Conservation (phyloP, 2,329 filamentous ascomycete genomes). For the Delphinella strobiligena region DNA sequence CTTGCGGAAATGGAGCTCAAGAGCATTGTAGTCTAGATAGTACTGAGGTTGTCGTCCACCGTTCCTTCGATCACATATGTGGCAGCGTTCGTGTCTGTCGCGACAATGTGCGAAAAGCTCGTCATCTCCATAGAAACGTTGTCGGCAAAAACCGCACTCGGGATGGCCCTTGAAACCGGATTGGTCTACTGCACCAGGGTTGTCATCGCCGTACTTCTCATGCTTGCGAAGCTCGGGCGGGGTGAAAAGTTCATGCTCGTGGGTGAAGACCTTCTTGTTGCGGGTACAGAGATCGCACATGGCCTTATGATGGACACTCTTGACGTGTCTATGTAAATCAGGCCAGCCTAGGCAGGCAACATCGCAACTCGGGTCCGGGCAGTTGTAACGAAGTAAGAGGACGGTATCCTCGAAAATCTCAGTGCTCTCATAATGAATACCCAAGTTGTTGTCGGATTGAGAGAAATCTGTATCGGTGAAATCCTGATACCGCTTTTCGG, state of each 20-base stretch:
- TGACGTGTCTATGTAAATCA: slow-evolving; percentile 70
- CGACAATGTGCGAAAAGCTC: slow-evolving; percentile 90
- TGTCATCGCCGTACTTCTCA: slow-evolving; percentile 83
- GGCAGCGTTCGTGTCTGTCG: slow-evolving; percentile 87
- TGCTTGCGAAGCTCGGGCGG: slow-evolving; percentile 70
- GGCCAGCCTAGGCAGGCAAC: slow-evolving; percentile 74
- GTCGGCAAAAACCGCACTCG: slow-evolving; percentile 81
- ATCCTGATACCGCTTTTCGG: slow-evolving; percentile 73
- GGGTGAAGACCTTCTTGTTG: slow-evolving; percentile 97
- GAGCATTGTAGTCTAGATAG: slow-evolving; percentile 73
- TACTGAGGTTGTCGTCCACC: slow-evolving; percentile 67
- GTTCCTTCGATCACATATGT: slow-evolving; percentile 70
- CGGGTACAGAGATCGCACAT: slow-evolving; percentile 85
- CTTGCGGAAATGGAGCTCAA: slow-evolving; percentile 76
- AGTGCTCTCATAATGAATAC: slow-evolving; percentile 79
- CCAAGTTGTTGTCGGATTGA: slow-evolving; percentile 70
- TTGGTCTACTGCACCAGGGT: slow-evolving; percentile 78
- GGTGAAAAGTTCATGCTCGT: slow-evolving; percentile 90
- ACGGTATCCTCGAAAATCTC: slow-evolving; percentile 88
- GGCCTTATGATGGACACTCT: slow-evolving; percentile 67
- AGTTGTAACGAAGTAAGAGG: slow-evolving; percentile 84
- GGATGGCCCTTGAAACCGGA: slow-evolving; percentile 95
- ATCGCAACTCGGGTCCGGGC: slow-evolving; percentile 73
- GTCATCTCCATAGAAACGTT: slow-evolving; percentile 90
- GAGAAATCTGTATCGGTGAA: slow-evolving; percentile 63